These are phyloP conservation scores for Apodospora peruviana DNA, from an alignment of 495 filamentous ascomycete species.

Conservation along the genomic window DNA sequence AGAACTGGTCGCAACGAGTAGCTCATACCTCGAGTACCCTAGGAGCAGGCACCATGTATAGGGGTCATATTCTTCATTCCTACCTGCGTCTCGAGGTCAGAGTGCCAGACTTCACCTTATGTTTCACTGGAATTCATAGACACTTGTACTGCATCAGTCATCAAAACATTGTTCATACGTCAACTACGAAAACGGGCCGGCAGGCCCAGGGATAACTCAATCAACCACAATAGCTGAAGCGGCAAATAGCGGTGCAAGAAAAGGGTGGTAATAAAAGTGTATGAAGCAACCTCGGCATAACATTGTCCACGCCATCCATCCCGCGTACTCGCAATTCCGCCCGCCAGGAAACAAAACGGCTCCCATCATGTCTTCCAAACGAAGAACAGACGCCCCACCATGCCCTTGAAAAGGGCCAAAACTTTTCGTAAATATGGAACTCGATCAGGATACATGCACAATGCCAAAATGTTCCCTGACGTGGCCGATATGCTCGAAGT, in stretches of 20 bases:
- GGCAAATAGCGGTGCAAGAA: constrained; percentile 13
- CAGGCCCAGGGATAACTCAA: too few relatives aligned
- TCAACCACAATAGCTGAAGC: constrained; percentile 13
- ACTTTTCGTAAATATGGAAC: constrained; percentile 48
- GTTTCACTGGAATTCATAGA: constrained; percentile 9
- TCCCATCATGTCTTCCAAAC: constrained; percentile 36
- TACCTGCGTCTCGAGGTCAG: too few relatives aligned
- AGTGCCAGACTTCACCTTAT: constrained; percentile 6
- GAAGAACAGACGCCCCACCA: constrained; percentile 40
- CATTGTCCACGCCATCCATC: constrained; percentile 36
- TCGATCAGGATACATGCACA: constrained; percentile 40
- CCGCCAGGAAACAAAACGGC: constrained; percentile 38
- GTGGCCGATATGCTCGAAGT: constrained; percentile 27
- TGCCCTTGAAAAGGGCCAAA: constrained; percentile 38
- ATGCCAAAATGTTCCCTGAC: constrained; percentile 28
- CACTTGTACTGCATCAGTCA: constrained; percentile 9
- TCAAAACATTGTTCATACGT: constrained; percentile 1
- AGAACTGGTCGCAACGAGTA: too few relatives aligned
- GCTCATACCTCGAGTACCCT: too few relatives aligned
- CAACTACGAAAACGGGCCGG: constrained; percentile 20
- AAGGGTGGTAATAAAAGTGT: constrained; percentile 26
- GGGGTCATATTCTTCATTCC: too few relatives aligned
- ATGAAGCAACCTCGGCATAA: constrained; percentile 43
- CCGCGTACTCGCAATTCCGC: constrained; percentile 20
- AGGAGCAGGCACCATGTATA: too few relatives aligned